phyloP scores from a whole-genome alignment of 2,329 filamentous ascomycete genomes.

The Exophiala dermatitidis region DNA sequence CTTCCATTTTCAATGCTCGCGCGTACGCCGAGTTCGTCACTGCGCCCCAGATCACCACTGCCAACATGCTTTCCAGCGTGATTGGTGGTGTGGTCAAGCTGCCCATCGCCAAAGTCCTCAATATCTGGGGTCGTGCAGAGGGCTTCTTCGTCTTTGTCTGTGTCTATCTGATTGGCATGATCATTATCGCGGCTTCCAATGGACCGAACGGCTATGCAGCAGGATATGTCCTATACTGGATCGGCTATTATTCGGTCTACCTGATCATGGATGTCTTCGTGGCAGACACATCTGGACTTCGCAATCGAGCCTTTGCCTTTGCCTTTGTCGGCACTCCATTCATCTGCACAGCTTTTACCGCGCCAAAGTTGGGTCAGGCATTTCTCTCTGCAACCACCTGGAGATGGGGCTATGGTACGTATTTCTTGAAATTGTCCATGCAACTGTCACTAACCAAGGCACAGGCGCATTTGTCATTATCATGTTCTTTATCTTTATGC shows the following conservation, averaged over 20 bases:
- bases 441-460: background rate
- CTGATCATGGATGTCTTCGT: slow-evolving; percentile 54
- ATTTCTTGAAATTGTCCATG: background rate
- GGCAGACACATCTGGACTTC: slow-evolving; percentile 55
- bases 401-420: slow-evolving; percentile 53
- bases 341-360: slow-evolving; percentile 51
- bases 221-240: slow-evolving; percentile 53
- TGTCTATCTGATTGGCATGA: slow-evolving; percentile 41
- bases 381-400: slow-evolving; percentile 47
- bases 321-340: slow-evolving; percentile 53
- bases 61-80: slow-evolving; percentile 48
- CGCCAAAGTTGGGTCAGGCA: slow-evolving; percentile 43
- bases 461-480: slow-evolving; percentile 49
- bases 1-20: slow-evolving; percentile 40
- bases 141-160: slow-evolving; percentile 44
- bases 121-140: slow-evolving; percentile 55
- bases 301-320: slow-evolving; percentile 54
- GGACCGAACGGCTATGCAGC: slow-evolving; percentile 55
- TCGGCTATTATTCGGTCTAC: slow-evolving; percentile 48
- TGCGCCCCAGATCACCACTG: slow-evolving; percentile 48
- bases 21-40: slow-evolving; percentile 46
- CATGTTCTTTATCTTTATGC: slow-evolving; percentile 48
- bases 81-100: slow-evolving; percentile 52
- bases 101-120: slow-evolving; percentile 55
- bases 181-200: slow-evolving; percentile 54